Evolutionary conservation across 441 rosid species (phyloP).

Genomic region (Monsonia emarginata): DNA sequence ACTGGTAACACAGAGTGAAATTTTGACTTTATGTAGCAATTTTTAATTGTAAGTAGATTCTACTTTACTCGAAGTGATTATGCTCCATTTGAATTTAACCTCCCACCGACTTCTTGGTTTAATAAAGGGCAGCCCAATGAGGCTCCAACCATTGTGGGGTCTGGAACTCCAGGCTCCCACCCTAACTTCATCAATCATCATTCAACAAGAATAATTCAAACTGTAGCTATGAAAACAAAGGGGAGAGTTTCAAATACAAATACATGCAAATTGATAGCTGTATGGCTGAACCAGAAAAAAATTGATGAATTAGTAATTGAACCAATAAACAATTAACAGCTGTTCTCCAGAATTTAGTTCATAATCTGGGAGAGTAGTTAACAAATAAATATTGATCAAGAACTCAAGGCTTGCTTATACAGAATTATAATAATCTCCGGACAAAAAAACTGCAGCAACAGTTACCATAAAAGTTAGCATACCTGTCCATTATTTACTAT

Average conservation of each 20-base stretch:
- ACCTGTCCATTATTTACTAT: slow-evolving; percentile 74
- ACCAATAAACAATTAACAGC: background rate
- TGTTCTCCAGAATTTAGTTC: slow-evolving; percentile 1
- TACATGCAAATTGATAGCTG: background rate
- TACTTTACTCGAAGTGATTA: background rate
- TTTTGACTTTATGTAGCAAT: no score
- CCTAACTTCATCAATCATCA: background rate
- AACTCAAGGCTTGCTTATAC: background rate
- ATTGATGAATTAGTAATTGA: background rate
- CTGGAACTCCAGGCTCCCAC: background rate
- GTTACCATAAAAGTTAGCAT: slow-evolving; percentile 13
- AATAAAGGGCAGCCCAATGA: background rate
- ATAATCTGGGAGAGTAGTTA: background rate
- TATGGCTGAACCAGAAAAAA: background rate
- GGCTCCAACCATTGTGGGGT: background rate
- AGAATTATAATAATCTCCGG: background rate
- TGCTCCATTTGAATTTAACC: background rate
- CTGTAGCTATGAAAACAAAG: background rate
- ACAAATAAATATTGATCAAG: background rate
- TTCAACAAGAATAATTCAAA: background rate
- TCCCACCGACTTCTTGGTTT: background rate
- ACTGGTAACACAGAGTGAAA: no score
- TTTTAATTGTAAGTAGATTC: background rate
- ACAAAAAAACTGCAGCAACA: background rate
- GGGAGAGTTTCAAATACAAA: background rate